These are phyloP conservation scores for Exophiala calicioides DNA, from an alignment of 2,329 filamentous ascomycete species.

Conservation along the genomic window DNA sequence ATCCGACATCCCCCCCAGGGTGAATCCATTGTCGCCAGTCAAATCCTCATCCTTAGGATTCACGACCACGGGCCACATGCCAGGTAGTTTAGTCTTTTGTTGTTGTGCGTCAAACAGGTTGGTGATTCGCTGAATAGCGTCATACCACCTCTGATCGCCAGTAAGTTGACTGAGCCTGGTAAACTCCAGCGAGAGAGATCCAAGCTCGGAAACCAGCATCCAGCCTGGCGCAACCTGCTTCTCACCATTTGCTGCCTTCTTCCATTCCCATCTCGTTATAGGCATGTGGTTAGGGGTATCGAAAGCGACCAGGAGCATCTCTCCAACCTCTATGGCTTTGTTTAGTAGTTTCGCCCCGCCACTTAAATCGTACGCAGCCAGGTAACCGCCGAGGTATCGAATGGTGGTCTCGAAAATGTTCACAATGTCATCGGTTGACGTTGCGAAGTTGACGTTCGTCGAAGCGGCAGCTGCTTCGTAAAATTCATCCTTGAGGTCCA, in stretches of 20 bases:
- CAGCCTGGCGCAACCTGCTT: constrained; percentile 3
- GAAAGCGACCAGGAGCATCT: constrained; percentile 53
- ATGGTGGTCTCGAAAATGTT: constrained; percentile 90
- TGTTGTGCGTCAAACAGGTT: constrained; percentile 58
- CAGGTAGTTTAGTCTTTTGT: constrained; percentile 57
- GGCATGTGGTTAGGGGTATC: constrained; percentile 36
- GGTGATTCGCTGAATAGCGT: constrained; percentile 60
- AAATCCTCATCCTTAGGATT: constrained; percentile 51
- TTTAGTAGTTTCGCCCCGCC: constrained; percentile 47
- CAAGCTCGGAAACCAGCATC: constrained; percentile 37
- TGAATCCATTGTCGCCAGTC: constrained; percentile 46
- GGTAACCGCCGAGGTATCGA: constrained; percentile 76
- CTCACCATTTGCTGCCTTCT: constrained; percentile 25
- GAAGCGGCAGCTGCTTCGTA: constrained; percentile 54
- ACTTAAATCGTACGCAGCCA: constrained; percentile 66
- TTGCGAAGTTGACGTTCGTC: constrained; percentile 56
- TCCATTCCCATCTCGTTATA: constrained; percentile 34
- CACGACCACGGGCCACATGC: constrained; percentile 62
- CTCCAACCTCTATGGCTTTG: constrained; percentile 56
- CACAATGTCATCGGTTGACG: constrained; percentile 48
- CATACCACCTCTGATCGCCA: constrained; percentile 61
- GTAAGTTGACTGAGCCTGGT: constrained; percentile 64
- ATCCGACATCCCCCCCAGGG: constrained; percentile 18
- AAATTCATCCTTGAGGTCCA: constrained; percentile 61
- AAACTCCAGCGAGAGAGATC: constrained; percentile 43